phyloP scores from a whole-genome alignment of 768 basidiomycete species.

The Boletus huronensis region DNA sequence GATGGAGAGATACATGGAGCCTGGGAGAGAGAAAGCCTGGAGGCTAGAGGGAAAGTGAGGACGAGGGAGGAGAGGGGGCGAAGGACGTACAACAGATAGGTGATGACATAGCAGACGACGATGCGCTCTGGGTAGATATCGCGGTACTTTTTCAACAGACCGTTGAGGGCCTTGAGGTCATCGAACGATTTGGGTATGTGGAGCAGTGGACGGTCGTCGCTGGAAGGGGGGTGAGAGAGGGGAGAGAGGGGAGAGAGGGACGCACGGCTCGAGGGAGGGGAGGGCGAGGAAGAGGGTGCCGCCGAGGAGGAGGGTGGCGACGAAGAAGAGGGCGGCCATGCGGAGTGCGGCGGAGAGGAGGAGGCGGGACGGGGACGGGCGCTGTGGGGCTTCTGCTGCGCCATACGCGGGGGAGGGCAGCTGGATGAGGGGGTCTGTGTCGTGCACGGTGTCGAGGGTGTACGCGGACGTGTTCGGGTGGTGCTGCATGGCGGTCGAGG shows the following conservation, averaged over 20 bases:
- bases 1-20: constrained; percentile 97
- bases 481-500: constrained; percentile 10
- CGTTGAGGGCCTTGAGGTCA: constrained; percentile 82
- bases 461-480: constrained; percentile 48
- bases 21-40: constrained; percentile 94
- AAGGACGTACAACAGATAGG: constrained; percentile 83
- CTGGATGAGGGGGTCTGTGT: constrained; percentile 27
- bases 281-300: constrained; percentile 78
- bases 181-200: constrained; percentile 86
- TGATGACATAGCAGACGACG: constrained; percentile 80
- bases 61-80: neutral
- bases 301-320: constrained; percentile 68
- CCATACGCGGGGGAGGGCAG: constrained; percentile 47
- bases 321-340: constrained; percentile 73
- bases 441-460: constrained; percentile 59
- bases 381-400: constrained; percentile 37
- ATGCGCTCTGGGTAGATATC: constrained; percentile 84
- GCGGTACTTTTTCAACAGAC: constrained; percentile 86
- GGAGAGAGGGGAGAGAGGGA: constrained; percentile 14
- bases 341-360: constrained; percentile 81
- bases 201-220: constrained; percentile 70
- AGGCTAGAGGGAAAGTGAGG: constrained; percentile 49
- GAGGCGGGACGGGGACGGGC: constrained; percentile 48
- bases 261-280: constrained; percentile 75
- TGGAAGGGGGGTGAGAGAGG: constrained; percentile 31